These are phyloP conservation scores for Chytriomyces hyalinus DNA, from an alignment of 192 early-diverging fungal genomes.

Conservation along the genomic window DNA sequence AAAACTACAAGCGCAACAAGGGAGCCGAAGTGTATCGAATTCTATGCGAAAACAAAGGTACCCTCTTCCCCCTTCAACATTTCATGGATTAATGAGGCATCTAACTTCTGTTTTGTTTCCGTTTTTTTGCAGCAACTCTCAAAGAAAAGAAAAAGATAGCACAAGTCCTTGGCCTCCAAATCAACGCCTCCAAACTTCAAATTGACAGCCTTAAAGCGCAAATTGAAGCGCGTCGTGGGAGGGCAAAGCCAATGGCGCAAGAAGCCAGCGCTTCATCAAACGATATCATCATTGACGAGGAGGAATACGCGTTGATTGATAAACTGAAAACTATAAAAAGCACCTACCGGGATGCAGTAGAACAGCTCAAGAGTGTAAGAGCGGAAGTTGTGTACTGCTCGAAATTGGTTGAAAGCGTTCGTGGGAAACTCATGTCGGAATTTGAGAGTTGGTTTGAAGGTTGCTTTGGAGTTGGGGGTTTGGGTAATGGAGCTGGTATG, in stretches of 20 bases:
- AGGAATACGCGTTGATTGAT: constrained; percentile 55
- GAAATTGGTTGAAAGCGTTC: constrained; percentile 60
- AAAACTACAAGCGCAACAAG: constrained; percentile 59
- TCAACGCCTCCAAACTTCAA: constrained; percentile 54
- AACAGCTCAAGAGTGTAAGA: constrained; percentile 40
- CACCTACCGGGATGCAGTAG: constrained; percentile 52
- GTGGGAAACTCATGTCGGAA: constrained; percentile 63
- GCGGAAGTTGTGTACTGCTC: constrained; percentile 60
- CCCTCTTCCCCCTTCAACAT: constrained; percentile 1
- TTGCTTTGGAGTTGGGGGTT: constrained; percentile 48
- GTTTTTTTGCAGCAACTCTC: constrained; percentile 43
- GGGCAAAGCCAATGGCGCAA: neutral
- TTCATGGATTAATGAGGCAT: neutral
- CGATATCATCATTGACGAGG: constrained; percentile 59
- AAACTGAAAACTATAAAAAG: constrained; percentile 51
- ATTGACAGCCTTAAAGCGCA: constrained; percentile 52
- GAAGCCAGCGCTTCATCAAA: neutral
- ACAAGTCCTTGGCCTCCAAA: constrained; percentile 44
- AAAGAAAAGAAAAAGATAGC: constrained; percentile 59
- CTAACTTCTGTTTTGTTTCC: neutral
- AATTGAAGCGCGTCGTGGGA: constrained; percentile 35
- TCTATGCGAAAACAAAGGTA: constrained; percentile 66
- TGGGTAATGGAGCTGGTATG: constrained; percentile 29
- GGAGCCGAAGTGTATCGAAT: constrained; percentile 61
- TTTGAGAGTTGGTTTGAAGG: constrained; percentile 66